These are phyloP conservation scores for Penicillium cataractarum DNA, from an alignment of 495 filamentous ascomycete species.

Conservation along the genomic window DNA sequence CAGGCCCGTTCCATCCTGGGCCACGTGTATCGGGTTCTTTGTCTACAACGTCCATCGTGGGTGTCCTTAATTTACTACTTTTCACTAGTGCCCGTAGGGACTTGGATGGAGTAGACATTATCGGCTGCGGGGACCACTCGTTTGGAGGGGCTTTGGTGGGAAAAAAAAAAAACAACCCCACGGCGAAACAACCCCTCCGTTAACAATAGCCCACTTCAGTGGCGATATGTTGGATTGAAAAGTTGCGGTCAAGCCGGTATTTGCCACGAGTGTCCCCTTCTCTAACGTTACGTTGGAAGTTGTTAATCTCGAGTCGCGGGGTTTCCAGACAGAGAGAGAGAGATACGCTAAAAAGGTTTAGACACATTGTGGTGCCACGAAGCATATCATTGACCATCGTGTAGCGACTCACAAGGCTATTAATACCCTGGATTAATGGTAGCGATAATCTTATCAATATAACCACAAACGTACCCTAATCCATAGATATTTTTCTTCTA, in stretches of 20 bases:
- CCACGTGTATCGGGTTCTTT: conserved; percentile 16
- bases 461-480: neutral
- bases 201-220: neutral
- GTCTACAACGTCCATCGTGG: conserved; percentile 1
- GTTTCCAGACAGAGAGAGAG: neutral
- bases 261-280: conserved; percentile 24
- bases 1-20: conserved; percentile 17
- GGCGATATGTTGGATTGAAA: neutral
- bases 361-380: conserved; percentile 14
- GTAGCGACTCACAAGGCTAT: neutral
- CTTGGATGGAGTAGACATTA: neutral
- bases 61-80: neutral
- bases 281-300: neutral
- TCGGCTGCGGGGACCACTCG: conserved; percentile 4
- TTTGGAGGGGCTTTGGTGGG: neutral
- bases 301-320: neutral
- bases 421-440: neutral
- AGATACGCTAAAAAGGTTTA: neutral
- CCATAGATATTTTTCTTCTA: neutral
- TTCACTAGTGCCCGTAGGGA: neutral
- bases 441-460: neutral
- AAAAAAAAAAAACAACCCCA: neutral
- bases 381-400: neutral
- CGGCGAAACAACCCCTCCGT: neutral
- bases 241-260: conserved; percentile 29